Evolutionary conservation across 768 basidiomycete genomes (phyloP).

Genomic region (Amanita jacksonii): DNA sequence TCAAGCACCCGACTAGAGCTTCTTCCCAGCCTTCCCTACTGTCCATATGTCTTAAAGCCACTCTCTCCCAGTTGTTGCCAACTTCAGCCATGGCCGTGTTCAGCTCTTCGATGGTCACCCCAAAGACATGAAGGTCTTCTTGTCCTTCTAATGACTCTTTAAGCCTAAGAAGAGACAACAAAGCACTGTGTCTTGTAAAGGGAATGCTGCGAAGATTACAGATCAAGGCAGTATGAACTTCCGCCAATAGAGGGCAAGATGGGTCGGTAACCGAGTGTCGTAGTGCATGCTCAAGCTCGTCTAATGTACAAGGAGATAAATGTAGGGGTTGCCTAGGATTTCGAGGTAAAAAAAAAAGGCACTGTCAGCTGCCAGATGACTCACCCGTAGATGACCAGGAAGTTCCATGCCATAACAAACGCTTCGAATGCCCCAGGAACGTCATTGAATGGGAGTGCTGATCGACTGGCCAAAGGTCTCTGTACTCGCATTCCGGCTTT

Average conservation of each 20-base stretch:
- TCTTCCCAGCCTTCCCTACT: conserved; percentile 88
- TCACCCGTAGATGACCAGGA: conserved; percentile 89
- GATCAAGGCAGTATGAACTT: conserved; percentile 83
- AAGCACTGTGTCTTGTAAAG: conserved; percentile 66
- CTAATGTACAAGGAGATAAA: conserved; percentile 81
- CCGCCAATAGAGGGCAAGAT: conserved; percentile 70
- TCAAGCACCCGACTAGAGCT: conserved; percentile 77
- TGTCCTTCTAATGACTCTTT: conserved; percentile 32
- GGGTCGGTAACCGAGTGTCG: conserved; percentile 64
- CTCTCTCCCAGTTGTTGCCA: conserved; percentile 82
- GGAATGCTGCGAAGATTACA: conserved; percentile 82
- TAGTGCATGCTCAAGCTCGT: conserved; percentile 85
- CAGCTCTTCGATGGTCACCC: conserved; percentile 54
- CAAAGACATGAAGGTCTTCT: conserved; percentile 36
- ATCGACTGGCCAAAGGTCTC: conserved; percentile 56
- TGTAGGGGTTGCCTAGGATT: conserved; percentile 68
- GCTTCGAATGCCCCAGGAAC: conserved; percentile 61
- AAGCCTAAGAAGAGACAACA: conserved; percentile 50
- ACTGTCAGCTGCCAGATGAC: conserved; percentile 15
- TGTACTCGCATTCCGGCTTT: conserved; percentile 63
- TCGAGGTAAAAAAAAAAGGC: conserved; percentile 7
- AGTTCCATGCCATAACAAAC: conserved; percentile 91
- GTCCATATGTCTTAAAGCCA: conserved; percentile 63
- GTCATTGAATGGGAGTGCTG: conserved; percentile 60
- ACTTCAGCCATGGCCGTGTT: conserved; percentile 64